Percentiles rank a stretch among this genome's conserved stretches.
Conservation (phyloP, 2,329 filamentous ascomycete genomes). For the Meredithiella fracta region DNA sequence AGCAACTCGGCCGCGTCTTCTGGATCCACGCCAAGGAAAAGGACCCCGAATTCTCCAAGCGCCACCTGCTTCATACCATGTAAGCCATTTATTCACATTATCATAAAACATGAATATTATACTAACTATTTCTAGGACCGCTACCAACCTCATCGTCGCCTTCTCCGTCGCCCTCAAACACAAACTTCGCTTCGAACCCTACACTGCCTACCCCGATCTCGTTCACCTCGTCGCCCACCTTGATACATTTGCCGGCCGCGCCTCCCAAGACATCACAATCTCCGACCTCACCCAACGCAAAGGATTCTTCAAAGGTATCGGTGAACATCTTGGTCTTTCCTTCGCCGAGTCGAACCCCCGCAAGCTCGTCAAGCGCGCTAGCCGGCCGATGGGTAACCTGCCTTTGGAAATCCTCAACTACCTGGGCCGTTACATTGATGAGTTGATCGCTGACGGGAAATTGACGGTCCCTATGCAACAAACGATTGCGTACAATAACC, state of each 20-base stretch:
- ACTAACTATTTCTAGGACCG: conserved; percentile 25
- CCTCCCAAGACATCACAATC: conserved; percentile 25
- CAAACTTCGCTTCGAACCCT: conserved; percentile 69
- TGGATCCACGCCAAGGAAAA: conserved; percentile 49
- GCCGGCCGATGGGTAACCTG: conserved; percentile 62
- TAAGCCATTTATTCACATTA: conserved; percentile 16
- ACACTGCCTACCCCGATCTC: conserved; percentile 60
- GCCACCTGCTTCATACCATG: conserved; percentile 16
- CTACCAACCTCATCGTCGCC: conserved; percentile 61
- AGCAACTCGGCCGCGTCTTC: conserved; percentile 58
- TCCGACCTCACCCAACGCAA: conserved; percentile 24
- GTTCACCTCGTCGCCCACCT: conserved; percentile 53
- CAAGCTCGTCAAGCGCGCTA: conserved; percentile 57
- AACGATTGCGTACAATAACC: conserved; percentile 40
- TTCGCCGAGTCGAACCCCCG: conserved; percentile 66
- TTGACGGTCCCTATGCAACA: conserved; percentile 42
- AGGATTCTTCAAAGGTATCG: conserved; percentile 44
- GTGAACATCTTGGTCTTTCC: conserved; percentile 59
- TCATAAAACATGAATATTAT: not conserved
- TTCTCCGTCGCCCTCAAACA: conserved; percentile 69
- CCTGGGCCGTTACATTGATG: conserved; percentile 49
- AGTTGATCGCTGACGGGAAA: conserved; percentile 37
- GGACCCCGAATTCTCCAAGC: conserved; percentile 14
- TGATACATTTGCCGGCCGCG: conserved; percentile 52
- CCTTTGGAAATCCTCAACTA: conserved; percentile 67